These are phyloP conservation scores for Silene uniflora DNA, from an alignment of 148 eudicot species.

Conservation along the genomic window DNA sequence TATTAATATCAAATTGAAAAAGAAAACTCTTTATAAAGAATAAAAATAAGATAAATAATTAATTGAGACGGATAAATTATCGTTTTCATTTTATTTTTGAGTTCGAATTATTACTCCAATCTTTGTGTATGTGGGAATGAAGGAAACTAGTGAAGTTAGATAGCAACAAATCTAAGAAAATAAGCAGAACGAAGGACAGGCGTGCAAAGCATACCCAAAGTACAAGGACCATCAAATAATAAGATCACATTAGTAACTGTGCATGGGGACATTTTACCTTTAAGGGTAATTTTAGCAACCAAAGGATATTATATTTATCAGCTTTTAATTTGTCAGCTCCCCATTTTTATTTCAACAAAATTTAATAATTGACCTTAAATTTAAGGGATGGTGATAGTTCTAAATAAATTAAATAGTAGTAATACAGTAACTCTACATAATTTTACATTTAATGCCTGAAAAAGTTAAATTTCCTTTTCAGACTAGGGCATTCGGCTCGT, in stretches of 20 bases:
- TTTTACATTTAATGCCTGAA: constrained; percentile 16
- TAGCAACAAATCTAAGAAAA: not conserved
- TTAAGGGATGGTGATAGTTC: constrained; percentile 26
- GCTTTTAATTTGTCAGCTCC: not conserved
- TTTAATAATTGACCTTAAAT: not conserved
- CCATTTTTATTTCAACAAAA: not conserved
- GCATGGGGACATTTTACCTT: constrained; percentile 32
- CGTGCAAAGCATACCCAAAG: constrained; percentile 30
- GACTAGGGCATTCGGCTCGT: constrained; percentile 13
- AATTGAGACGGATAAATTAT: too few relatives aligned
- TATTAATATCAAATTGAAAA: too few relatives aligned
- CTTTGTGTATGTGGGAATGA: too few relatives aligned
- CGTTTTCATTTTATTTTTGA: too few relatives aligned
- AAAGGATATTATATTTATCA: constrained; percentile 10
- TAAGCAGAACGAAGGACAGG: constrained; percentile 1
- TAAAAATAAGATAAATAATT: too few relatives aligned
- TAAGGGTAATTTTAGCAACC: constrained; percentile 30
- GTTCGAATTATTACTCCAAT: too few relatives aligned
- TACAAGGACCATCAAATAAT: constrained; percentile 31
- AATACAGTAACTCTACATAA: not conserved
- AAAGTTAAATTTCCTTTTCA: constrained; percentile 23
- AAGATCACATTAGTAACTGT: constrained; percentile 26
- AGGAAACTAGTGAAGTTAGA: not conserved
- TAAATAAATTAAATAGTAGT: constrained; percentile 9
- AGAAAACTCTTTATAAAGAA: too few relatives aligned